phyloP scores from a whole-genome alignment of 2,329 filamentous ascomycete genomes.

The Bipolaris cookei region DNA sequence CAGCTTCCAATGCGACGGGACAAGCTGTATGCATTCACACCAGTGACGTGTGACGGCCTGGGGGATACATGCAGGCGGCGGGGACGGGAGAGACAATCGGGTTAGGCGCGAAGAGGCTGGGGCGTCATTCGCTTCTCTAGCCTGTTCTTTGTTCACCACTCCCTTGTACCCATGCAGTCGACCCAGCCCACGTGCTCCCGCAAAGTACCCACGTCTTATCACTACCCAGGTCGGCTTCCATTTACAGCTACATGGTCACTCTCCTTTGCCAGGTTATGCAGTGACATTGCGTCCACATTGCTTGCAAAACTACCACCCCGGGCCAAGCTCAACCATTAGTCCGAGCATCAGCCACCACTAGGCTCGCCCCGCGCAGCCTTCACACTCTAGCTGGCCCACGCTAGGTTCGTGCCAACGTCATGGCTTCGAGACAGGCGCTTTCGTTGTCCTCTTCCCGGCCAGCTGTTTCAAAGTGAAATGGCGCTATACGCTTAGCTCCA shows the following conservation, averaged over 20 bases:
- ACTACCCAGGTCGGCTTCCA: background rate
- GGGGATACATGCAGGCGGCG: background rate
- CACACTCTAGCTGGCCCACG: background rate
- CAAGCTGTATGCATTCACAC: background rate
- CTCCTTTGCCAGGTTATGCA: background rate
- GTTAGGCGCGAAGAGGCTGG: background rate
- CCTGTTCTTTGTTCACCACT: background rate
- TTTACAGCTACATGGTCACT: background rate
- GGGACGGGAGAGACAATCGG: background rate
- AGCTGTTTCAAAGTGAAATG: background rate
- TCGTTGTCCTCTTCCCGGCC: background rate
- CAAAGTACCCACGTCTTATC: background rate
- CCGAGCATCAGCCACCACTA: background rate
- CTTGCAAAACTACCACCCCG: background rate
- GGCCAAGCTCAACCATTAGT: background rate
- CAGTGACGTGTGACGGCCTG: slow-evolving; percentile 3
- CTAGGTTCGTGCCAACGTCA: background rate
- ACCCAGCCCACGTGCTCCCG: background rate
- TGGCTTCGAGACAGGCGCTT: background rate
- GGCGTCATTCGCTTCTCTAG: slow-evolving; percentile 5
- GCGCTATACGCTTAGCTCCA: background rate
- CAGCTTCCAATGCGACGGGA: background rate
- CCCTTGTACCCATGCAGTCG: background rate
- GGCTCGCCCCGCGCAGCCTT: background rate
- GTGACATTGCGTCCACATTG: too few species aligned